Conservation (phyloP, 2,329 filamentous ascomycete genomes). For the Simplicillium sp. region DNA sequence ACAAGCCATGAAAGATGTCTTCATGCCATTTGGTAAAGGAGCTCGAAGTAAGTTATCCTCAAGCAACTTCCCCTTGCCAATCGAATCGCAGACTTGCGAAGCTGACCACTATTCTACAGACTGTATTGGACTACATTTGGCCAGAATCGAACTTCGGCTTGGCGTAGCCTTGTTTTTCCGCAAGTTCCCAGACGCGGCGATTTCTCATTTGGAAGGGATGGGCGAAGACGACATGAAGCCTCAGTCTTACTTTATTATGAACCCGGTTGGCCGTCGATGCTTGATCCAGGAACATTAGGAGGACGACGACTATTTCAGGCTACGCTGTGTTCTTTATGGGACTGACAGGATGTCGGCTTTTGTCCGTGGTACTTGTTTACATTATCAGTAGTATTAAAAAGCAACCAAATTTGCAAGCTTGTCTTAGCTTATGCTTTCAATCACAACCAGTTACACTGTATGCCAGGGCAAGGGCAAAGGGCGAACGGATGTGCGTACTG, state of each 20-base stretch:
- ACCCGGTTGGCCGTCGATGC: slow-evolving; percentile 18
- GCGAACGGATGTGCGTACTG: too few species aligned
- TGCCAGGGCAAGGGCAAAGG: too few species aligned
- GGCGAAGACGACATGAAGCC: slow-evolving; percentile 22
- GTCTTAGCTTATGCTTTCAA: too few species aligned
- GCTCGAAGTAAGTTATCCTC: slow-evolving; percentile 22
- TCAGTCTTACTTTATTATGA: slow-evolving; percentile 18
- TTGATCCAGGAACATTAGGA: slow-evolving; percentile 4
- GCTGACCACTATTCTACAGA: slow-evolving; percentile 9
- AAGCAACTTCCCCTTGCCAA: not conserved
- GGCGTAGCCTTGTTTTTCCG: slow-evolving; percentile 40
- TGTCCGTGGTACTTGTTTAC: too few species aligned
- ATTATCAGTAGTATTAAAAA: too few species aligned
- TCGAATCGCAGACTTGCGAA: not conserved
- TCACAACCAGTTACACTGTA: too few species aligned
- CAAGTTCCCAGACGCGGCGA: slow-evolving; percentile 23
- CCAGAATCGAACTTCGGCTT: slow-evolving; percentile 42
- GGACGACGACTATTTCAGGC: too few species aligned
- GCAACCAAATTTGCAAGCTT: too few species aligned
- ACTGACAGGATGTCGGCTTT: too few species aligned
- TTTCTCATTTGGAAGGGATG: slow-evolving; percentile 20
- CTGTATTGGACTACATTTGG: slow-evolving; percentile 49
- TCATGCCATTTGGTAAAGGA: slow-evolving; percentile 41
- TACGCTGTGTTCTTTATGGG: too few species aligned
- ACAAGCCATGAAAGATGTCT: slow-evolving; percentile 33